Base-by-base conservation (phyloP, 1,139 yeast genomes). In the Scheffersomyces segobiensis region DNA sequence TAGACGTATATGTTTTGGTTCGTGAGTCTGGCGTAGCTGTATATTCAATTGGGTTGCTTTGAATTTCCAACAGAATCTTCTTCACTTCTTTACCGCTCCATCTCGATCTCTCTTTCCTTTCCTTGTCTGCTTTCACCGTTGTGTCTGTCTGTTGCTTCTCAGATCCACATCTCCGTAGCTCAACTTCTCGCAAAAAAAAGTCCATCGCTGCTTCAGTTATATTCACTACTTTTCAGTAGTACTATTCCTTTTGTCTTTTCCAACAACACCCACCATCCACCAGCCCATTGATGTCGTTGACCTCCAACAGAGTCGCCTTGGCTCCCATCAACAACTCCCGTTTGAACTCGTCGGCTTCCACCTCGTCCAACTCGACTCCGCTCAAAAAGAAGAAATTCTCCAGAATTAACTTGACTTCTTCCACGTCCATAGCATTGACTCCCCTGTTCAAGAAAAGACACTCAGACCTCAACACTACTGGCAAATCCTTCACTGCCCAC, bases 311-410 rank as follows among this genome's bases (percentile, higher is more conserved):
- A 63, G 67, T 74, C 49, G 80, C 80, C 47, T 75, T 77, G 65
- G 80, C 80, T 8, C 77, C 80, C 49, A 68, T 77, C 59, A 71
- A 67, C 59, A 76, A 72, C 59, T 66, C 73, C 39, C 68, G 69
- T 55, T 68, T 75, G 61, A 76, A 77, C 63, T 65, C 67, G 58
- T 60, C 62, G 53, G 63, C 71, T 39, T 20, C 21, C 50, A 19
- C 50, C 26, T 68, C 67, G 26, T 21, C 50, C 50, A 48, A 21
- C 26, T 48, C 50, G 17, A 48, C 26, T 17, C 50, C 50, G 24
- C 50, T 48, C 50, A 48, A 47, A 21, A 47, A 48, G 18, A 48
- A 52, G 51, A 47, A 57, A 52, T 51, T 26, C 57, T 50, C 65
- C 46, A 48, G 50, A 12, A 21, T 48, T 53, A 39, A 52, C 53